Evolutionary conservation across 768 basidiomycete species (phyloP), one percentile per base, ranked within the genome.

Genomic region (Boletus sensibilis): DNA sequence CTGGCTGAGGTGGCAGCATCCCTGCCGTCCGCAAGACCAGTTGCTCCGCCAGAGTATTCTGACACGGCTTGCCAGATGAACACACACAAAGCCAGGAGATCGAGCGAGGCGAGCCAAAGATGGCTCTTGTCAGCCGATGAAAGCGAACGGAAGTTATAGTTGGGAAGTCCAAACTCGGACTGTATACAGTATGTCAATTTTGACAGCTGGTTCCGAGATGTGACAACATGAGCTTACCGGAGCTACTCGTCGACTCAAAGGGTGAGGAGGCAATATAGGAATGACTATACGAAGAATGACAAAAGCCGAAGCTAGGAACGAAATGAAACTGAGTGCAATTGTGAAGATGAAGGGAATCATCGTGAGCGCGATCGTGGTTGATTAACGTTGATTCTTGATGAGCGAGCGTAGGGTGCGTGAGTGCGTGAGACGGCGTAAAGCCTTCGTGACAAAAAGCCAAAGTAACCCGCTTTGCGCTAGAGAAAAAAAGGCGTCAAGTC

Each of bases 161-260:
- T 84, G 58, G 86, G 87, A 56, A 87, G 79, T 59, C 86, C 86
- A 69, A 88, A 90, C 74, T 88, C 86, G 63, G 87, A 81, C 88
- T 90, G 68, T 34, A 58, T 57, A 62, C 57, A 59, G 49, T 58
- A 67, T 25, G 51, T 62, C 7, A 58, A 46, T 55, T 35, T 18
- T 31, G 23, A 35, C 44, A 29, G 38, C n/a, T 1, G 35, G 23
- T 13, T 20, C 40, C 34, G 35, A 23, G 27, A 43, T 21, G 37
- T 25, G 25, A 25, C 7, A 29, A 50, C 18, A 43, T 18, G 20
- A 40, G 77, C 84, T 57, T 65, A 90, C 88, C 50, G 88, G 87
- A 69, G 84, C 79, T 67, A 88, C 86, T 65, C 85, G 84, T 75
- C 82, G 82, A 71, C 86, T 88, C 68, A 89, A 75, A 27, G 86